Percentiles rank a stretch among this genome's conserved stretches.
These are phyloP conservation scores for Penicillium steckii DNA, from an alignment of 495 filamentous ascomycete genomes.

Conservation along the genomic window DNA sequence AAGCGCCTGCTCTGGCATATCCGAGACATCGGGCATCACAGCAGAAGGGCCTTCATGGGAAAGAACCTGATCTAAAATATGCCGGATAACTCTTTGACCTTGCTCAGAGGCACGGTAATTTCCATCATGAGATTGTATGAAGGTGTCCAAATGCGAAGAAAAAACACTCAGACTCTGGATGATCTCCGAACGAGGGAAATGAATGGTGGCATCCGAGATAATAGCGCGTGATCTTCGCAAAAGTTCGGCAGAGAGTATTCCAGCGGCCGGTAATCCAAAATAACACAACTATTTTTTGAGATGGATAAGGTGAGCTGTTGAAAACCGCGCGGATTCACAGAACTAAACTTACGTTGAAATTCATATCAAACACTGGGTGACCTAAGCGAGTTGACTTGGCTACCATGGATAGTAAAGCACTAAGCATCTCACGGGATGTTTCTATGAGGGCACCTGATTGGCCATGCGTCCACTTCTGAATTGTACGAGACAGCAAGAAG, in stretches of 20 bases:
- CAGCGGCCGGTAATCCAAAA: slow-evolving; percentile 52
- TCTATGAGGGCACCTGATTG: slow-evolving; percentile 43
- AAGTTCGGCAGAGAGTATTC: slow-evolving; percentile 56
- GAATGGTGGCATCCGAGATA: neutral
- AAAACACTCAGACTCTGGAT: slow-evolving; percentile 61
- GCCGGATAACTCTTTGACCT: slow-evolving; percentile 22
- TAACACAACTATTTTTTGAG: slow-evolving; percentile 14
- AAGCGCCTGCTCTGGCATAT: neutral
- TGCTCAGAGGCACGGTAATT: slow-evolving; percentile 21
- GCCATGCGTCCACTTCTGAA: slow-evolving; percentile 41
- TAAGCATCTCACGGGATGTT: slow-evolving; percentile 48
- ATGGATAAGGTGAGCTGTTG: neutral
- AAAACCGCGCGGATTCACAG: neutral
- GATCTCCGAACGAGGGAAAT: slow-evolving; percentile 52
- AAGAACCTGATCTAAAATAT: slow-evolving; percentile 27
- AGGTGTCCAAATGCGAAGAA: slow-evolving; percentile 23
- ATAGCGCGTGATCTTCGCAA: slow-evolving; percentile 24
- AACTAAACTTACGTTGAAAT: slow-evolving; percentile 5
- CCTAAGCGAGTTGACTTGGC: slow-evolving; percentile 1
- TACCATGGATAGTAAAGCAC: slow-evolving; percentile 31
- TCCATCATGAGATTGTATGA: slow-evolving; percentile 17
- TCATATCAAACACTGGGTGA: neutral
- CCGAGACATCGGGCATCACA: neutral
- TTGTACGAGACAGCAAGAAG: slow-evolving; percentile 51
- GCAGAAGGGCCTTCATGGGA: neutral